Evolutionary conservation across 805 yeast genomes (phyloP), one percentile per base, ranked within the genome.

Genomic region (Priceomyces melissophilus): DNA sequence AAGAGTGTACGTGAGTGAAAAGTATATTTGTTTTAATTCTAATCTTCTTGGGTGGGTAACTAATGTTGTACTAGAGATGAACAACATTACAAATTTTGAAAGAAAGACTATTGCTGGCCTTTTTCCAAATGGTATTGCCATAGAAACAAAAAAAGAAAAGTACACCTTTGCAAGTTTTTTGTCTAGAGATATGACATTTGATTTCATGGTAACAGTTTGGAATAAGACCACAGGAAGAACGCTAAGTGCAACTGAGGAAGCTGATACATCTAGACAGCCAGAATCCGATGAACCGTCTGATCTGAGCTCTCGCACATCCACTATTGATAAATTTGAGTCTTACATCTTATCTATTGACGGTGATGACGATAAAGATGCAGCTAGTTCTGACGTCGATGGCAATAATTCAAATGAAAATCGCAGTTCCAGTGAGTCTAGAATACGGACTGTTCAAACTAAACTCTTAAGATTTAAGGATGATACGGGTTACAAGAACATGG

Each of bases 1-100:
- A 3, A 71, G 95, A 38, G 53, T 93, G 20, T 93, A 87, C 57
- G 73, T 93, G 7, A 78, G 95, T 13, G 90, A 87, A 48, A 75
- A 76, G 39, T 79, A 83, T 53, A 56, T 91, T 3, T 87, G 96
- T 56, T 93, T 93, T 71, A 83, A 88, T 57, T 84, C 96, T 6
- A 84, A 84, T 50, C 69, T 93, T 30, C 65, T 91, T 34, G 96
- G 96, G 1, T 90, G 96, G 96, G 85, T 88, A 9, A 87, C 96
- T 8, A 85, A 78, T 47, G 65, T 90, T 30, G 76, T 84, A 2
- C 74, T 93, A 13, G 81, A 87, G 0, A 75, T 82, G 49, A 78
- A 74, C 35, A 96, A 88, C 41, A 78, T 93, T 17, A 69, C 74
- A 9, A 69, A 75, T 23, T 78, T 89, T 50, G 96, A 91, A 53